Evolutionary conservation across 2,329 filamentous ascomycete species (phyloP).

Genomic region (Botrytis fragariae): DNA sequence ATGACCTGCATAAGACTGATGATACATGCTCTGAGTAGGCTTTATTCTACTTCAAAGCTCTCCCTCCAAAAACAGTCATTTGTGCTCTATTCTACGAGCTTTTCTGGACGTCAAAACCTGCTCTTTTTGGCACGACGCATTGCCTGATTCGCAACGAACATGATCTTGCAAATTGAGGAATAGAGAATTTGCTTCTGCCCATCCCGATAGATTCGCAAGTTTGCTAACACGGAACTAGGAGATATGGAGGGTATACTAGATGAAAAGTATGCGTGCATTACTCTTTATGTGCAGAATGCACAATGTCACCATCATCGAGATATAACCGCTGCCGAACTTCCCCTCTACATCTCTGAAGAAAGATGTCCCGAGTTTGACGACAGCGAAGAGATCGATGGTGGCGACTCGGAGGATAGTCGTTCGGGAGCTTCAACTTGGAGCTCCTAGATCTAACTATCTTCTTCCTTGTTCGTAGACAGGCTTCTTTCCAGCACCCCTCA

Average conservation of each 20-base stretch:
- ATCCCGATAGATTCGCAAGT: not conserved
- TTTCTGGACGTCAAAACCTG: not conserved
- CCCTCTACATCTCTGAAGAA: accelerated
- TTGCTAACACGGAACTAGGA: not conserved
- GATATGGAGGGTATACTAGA: not conserved
- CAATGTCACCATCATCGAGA: not conserved
- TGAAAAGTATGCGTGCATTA: not conserved
- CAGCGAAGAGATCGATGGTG: not conserved
- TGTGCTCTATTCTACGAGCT: not conserved
- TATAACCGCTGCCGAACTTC: not conserved
- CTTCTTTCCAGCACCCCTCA: not conserved
- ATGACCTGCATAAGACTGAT: not conserved
- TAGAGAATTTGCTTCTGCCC: not conserved
- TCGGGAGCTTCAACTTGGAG: not conserved
- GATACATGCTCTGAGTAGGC: not conserved
- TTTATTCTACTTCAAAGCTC: not conserved
- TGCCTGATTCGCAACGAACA: not conserved
- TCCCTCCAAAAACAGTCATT: not conserved
- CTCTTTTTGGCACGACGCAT: not conserved
- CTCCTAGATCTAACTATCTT: not conserved
- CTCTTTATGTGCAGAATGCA: not conserved
- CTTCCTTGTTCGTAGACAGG: not conserved
- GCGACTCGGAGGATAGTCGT: not conserved
- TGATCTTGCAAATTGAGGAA: not conserved
- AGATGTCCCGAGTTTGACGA: not conserved